These are phyloP conservation scores for Aspergillus steynii DNA, from an alignment of 495 filamentous ascomycete species.

Conservation along the genomic window DNA sequence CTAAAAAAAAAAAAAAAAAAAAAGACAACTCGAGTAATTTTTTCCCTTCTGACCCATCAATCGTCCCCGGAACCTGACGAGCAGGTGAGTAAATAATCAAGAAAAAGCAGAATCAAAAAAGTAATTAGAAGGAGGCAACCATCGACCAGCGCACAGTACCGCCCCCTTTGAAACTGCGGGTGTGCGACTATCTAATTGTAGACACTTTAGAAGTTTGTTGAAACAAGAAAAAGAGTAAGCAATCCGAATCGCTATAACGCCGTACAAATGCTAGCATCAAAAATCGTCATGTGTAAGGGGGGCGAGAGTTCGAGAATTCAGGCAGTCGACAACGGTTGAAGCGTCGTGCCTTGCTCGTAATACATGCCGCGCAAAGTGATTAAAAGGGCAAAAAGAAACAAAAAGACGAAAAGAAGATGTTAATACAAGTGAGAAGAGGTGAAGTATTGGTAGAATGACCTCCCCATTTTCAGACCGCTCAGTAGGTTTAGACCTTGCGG, in stretches of 20 bases:
- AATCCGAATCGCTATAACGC: conserved; percentile 51
- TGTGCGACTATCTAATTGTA: conserved; percentile 56
- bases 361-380: conserved; percentile 49
- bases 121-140: conserved; percentile 45
- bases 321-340: conserved; percentile 17
- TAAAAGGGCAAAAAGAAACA: conserved; percentile 9
- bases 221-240: conserved; percentile 19
- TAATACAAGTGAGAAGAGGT: conserved; percentile 56
- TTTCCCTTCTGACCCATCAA: conserved; percentile 6
- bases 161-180: conserved; percentile 41
- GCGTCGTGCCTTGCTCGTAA: conserved; percentile 26
- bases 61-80: background rate
- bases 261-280: conserved; percentile 50
- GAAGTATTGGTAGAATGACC: conserved; percentile 36
- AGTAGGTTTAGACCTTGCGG: conserved; percentile 56
- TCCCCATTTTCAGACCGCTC: conserved; percentile 22
- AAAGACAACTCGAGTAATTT: background rate
- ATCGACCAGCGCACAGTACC: conserved; percentile 66
- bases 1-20: conserved; percentile 1
- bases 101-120: conserved; percentile 22
- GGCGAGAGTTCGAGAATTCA: conserved; percentile 15
- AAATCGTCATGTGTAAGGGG: conserved; percentile 33
- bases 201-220: conserved; percentile 21
- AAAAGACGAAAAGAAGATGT: conserved; percentile 41
- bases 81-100: background rate